Base-by-base conservation (phyloP, 2,329 filamentous ascomycete genomes). In the Aureobasidium sp. region DNA sequence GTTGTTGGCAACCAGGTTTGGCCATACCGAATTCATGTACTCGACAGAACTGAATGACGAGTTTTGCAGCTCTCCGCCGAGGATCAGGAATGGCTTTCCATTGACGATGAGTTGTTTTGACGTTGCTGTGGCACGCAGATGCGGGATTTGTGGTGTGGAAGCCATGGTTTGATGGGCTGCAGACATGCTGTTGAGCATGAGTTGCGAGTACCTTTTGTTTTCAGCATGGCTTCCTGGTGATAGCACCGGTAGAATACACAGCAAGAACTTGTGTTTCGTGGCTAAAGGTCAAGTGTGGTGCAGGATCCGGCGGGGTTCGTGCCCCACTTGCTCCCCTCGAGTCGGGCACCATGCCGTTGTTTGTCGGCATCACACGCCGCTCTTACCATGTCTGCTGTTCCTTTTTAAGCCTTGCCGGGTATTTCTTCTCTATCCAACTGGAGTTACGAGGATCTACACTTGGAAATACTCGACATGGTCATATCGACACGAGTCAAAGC, bases 21-120 rank as follows among this genome's bases (percentile, higher is more conserved):
- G 71, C 77, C 78, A 81, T 7, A 75, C 68, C 8, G 73, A 70
- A 17, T 70, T 66, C 78, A 81, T 81, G 62, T 76, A 79, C 49
- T 73, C 69, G 8, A 75, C 71, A 5, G 76, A 79, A 9, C 72
- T 76, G 51, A 80, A 70, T 1, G 77, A 78, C 0, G 78, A 81
- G 65, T 80, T 81, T 61, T 80, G 78, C 41, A 80, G 68, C 68
- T 81, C 77, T 11, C 69, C 78, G n/a, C 70, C 75, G 6, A 78
- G 71, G 64, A 78, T 75, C 39, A 79, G 74, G 59, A 78, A 78
- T 0, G 77, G 78, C 34, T 75, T 67, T 64, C 74, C 77, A 68
- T 79, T 65, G 64, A 80, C 75, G 47, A 78, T 67, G 15, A 80
- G 71, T 63, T 81, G 77, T 25, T 69, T 67, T 7, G 67, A 65